phyloP scores from a whole-genome alignment of 2,329 filamentous ascomycete species.

The Exophiala sideris region DNA sequence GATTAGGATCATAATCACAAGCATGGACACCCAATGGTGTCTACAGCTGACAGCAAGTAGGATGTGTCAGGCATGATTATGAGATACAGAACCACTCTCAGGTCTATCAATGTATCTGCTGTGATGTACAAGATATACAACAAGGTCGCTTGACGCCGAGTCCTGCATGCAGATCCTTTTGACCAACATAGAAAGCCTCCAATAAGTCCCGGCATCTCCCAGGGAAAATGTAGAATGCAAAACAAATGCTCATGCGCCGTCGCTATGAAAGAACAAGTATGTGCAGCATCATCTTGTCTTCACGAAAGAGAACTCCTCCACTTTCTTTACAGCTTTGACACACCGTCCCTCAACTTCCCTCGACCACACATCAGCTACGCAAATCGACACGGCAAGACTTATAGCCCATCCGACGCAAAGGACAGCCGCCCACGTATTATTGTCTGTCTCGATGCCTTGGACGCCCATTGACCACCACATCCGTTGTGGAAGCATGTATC shows the following conservation, averaged over 20 bases:
- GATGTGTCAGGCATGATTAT: no score
- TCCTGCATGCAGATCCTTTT: no score
- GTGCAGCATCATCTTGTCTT: constrained; percentile 7
- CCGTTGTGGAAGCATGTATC: constrained; percentile 37
- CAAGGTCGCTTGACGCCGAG: no score
- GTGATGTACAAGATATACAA: no score
- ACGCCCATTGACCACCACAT: constrained; percentile 39
- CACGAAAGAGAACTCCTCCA: constrained; percentile 25
- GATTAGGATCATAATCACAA: no score
- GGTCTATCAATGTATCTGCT: no score
- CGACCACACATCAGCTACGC: constrained; percentile 53
- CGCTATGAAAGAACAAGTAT: neutral
- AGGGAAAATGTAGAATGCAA: no score
- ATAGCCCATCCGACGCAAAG: constrained; percentile 42
- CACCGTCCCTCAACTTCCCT: constrained; percentile 27
- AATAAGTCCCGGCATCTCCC: no score
- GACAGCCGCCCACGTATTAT: constrained; percentile 38
- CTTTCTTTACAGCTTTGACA: constrained; percentile 25
- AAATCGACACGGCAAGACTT: constrained; percentile 46
- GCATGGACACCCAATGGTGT: no score
- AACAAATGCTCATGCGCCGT: no score
- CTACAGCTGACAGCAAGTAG: neutral
- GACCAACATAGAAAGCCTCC: no score
- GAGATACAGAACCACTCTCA: no score
- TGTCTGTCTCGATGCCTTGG: constrained; percentile 29